Evolutionary conservation across 1,139 yeast genomes (phyloP).

Genomic region (Arxiozyma slooffiae): DNA sequence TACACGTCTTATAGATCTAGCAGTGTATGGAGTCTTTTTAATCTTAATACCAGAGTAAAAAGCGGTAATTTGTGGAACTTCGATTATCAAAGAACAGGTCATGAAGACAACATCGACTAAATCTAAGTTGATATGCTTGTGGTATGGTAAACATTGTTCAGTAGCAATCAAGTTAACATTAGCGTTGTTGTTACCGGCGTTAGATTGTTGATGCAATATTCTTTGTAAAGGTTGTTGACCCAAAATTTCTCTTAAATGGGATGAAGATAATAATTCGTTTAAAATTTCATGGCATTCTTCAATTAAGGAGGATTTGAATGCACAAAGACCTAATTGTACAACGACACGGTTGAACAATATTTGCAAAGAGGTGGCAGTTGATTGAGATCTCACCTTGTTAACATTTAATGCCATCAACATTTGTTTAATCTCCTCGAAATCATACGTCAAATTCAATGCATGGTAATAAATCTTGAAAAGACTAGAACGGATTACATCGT

Average conservation of each 20-base stretch:
- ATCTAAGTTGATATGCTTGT: constrained; percentile 94
- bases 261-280: constrained; percentile 80
- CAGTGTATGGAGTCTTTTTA: constrained; percentile 51
- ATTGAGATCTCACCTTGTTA: constrained; percentile 36
- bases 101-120: constrained; percentile 88
- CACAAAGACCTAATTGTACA: constrained; percentile 91
- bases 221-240: constrained; percentile 80
- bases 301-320: constrained; percentile 83
- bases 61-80: constrained; percentile 80
- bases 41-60: constrained; percentile 43
- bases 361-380: constrained; percentile 78
- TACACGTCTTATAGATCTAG: constrained; percentile 84
- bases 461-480: constrained; percentile 81
- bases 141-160: constrained; percentile 90
- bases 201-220: constrained; percentile 29
- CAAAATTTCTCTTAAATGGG: constrained; percentile 80
- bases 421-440: constrained; percentile 77
- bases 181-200: constrained; percentile 18
- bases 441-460: constrained; percentile 60
- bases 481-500: constrained; percentile 74
- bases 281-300: constrained; percentile 81
- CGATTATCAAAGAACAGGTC: constrained; percentile 82
- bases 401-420: constrained; percentile 76
- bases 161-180: constrained; percentile 32
- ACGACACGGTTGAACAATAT: constrained; percentile 90